Conservation (phyloP, 129 eudicot species). For the Saposhnikovia divaricata region DNA sequence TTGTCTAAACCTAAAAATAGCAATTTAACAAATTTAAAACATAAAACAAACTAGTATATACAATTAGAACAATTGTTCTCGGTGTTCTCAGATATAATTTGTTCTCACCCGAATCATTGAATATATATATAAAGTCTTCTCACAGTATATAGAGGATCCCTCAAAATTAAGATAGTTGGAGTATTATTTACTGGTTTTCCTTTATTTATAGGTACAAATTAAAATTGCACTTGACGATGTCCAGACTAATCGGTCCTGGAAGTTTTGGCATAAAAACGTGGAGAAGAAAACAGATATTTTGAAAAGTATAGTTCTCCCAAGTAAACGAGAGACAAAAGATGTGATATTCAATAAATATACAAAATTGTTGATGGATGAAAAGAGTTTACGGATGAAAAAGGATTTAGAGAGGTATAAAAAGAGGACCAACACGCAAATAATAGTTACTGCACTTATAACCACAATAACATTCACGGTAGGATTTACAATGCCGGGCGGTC, state of each 20-base stretch:
- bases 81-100: accelerated
- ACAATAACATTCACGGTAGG: neutral
- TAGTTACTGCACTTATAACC: neutral
- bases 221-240: neutral
- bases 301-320: neutral
- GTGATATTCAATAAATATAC: neutral
- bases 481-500: neutral
- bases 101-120: too few species aligned
- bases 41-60: too few species aligned
- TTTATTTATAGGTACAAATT: neutral
- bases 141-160: too few species aligned
- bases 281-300: neutral
- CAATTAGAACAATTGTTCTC: accelerated
- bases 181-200: neutral
- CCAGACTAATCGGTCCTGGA: neutral
- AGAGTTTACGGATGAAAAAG: too few species aligned
- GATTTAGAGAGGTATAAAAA: too few species aligned
- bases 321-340: neutral
- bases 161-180: too few species aligned
- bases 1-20: too few species aligned
- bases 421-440: neutral
- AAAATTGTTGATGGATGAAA: neutral
- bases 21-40: too few species aligned
- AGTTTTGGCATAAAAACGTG: neutral
- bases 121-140: neutral